These are phyloP conservation scores for Venturia carpophila DNA, from an alignment of 2,329 filamentous ascomycete species.

Conservation along the genomic window DNA sequence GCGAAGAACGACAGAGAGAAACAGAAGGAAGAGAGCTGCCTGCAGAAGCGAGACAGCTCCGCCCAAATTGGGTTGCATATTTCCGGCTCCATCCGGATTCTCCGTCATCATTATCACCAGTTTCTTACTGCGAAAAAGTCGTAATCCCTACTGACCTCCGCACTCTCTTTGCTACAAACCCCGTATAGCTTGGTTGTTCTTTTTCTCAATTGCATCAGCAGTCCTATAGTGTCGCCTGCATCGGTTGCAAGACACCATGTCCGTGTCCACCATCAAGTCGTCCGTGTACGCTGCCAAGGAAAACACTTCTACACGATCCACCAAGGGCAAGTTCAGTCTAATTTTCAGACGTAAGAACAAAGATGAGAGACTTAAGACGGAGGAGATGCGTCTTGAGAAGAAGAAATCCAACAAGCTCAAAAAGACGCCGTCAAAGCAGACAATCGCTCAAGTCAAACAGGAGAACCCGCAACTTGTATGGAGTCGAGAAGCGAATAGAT, in stretches of 20 bases:
- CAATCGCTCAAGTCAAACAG: background rate
- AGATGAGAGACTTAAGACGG: background rate
- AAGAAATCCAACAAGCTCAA: conserved; percentile 6
- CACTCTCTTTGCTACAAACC: too few species aligned
- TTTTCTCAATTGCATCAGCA: background rate
- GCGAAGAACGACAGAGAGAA: too few species aligned
- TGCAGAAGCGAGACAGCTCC: background rate
- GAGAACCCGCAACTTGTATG: conserved; percentile 5
- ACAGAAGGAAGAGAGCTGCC: background rate
- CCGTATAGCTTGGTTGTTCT: background rate
- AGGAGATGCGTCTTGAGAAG: background rate
- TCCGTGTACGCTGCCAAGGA: background rate
- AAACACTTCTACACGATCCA: background rate
- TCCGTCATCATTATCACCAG: conserved; percentile 9
- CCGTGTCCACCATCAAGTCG: background rate
- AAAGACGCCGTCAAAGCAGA: background rate
- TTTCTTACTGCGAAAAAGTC: background rate
- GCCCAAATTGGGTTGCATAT: background rate
- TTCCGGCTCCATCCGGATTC: background rate
- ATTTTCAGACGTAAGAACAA: conserved; percentile 3
- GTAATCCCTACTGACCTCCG: background rate
- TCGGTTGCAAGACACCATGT: background rate
- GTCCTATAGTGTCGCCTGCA: background rate
- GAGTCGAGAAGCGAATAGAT: conserved; percentile 2
- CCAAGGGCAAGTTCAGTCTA: background rate